These are phyloP conservation scores for Phylloboletellus chloephorus DNA, from an alignment of 1,284 basidiomycete genomes.

Conservation along the genomic window DNA sequence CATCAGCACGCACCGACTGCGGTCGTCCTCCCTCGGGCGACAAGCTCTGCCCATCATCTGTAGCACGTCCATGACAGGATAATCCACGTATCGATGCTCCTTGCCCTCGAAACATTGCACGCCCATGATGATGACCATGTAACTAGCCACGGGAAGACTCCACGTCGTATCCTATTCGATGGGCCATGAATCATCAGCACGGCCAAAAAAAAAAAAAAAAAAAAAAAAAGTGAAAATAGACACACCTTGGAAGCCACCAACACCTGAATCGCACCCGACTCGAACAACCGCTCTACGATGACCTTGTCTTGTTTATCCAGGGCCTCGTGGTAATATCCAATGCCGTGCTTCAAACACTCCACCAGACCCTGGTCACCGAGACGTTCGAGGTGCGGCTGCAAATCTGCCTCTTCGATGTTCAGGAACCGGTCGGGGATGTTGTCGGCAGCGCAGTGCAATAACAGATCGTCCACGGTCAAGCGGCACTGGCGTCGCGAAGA, in stretches of 20 bases:
- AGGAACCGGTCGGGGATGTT: slow-evolving; percentile 84
- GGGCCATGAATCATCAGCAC: not conserved
- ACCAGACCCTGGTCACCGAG: slow-evolving; percentile 73
- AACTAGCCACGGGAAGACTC: slow-evolving; percentile 88
- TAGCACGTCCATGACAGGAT: slow-evolving; percentile 94
- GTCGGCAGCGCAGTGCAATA: slow-evolving; percentile 87
- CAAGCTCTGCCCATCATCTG: slow-evolving; percentile 99
- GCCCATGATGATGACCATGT: slow-evolving; percentile 99
- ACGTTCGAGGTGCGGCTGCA: slow-evolving; percentile 87
- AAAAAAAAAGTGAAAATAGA: too few species aligned
- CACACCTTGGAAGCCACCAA: slow-evolving; percentile 86
- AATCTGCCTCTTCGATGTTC: slow-evolving; percentile 79
- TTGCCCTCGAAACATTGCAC: slow-evolving; percentile 95
- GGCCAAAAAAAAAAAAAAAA: too few species aligned
- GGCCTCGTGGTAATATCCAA: slow-evolving; percentile 96
- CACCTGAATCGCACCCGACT: slow-evolving; percentile 92
- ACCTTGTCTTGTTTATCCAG: slow-evolving; percentile 87
- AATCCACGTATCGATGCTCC: slow-evolving; percentile 96
- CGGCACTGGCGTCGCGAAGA: slow-evolving; percentile 92
- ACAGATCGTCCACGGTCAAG: slow-evolving; percentile 86
- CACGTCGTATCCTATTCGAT: slow-evolving; percentile 82
- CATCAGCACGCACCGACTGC: slow-evolving; percentile 91
- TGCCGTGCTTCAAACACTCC: slow-evolving; percentile 84
- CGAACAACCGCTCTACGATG: slow-evolving; percentile 91
- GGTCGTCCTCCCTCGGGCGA: slow-evolving; percentile 79